A percentile compares a stretch with the other conserved stretches of the same genome.
These are phyloP conservation scores for Floccularia luteovirens DNA, from an alignment of 768 basidiomycete genomes.

Conservation along the genomic window DNA sequence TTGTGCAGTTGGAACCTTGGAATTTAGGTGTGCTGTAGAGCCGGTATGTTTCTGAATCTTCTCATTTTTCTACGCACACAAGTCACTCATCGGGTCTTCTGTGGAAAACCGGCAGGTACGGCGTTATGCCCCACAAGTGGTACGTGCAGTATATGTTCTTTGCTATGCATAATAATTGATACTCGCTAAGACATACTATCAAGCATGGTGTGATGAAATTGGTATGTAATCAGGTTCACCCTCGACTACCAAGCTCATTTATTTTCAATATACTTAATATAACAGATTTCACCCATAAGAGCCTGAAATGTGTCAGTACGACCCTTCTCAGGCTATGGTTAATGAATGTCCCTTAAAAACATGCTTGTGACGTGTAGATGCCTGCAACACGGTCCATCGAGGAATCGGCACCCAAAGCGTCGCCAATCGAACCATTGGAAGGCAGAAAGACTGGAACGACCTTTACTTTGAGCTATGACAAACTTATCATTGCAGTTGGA, in stretches of 20 bases:
- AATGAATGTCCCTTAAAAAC: not conserved
- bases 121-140: conserved; percentile 48
- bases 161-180: not conserved
- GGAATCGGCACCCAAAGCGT: not conserved
- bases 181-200: conserved; percentile 45
- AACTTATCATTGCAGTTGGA: conserved; percentile 78
- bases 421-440: conserved; percentile 1
- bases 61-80: not conserved
- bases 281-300: conserved; percentile 54
- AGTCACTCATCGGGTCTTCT: not conserved
- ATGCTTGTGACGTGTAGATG: conserved; percentile 29
- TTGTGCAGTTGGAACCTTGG: conserved; percentile 77
- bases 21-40: conserved; percentile 76
- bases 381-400: conserved; percentile 45
- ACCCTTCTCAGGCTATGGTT: not conserved
- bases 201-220: conserved; percentile 73
- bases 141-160: conserved; percentile 16
- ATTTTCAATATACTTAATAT: not conserved
- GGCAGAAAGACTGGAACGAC: conserved; percentile 11
- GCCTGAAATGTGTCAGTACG: conserved; percentile 48
- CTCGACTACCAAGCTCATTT: too few species aligned
- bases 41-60: conserved; percentile 33
- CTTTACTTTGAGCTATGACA: conserved; percentile 68
- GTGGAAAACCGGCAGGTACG: conserved; percentile 49
- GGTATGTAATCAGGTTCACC: conserved; percentile 24